Evolutionary conservation across 768 basidiomycete genomes (phyloP), one percentile per base, ranked within the genome.

Genomic region (Lactarius hatsudake): DNA sequence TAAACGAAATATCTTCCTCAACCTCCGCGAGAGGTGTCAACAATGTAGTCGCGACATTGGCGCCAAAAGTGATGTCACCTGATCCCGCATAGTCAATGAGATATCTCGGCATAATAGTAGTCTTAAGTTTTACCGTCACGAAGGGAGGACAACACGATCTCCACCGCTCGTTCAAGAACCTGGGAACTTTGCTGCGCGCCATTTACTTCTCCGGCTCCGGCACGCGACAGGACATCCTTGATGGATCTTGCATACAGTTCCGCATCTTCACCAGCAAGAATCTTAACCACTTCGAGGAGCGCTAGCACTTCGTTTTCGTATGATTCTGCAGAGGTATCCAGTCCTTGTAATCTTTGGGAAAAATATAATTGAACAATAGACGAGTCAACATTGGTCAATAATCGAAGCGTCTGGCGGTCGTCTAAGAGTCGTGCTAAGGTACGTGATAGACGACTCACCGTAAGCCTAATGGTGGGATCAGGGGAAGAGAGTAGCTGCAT

Each of bases 401-500:
- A 76, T 30, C 77, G 78, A 42, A 91, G 75, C 0, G 87, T 89
- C 92, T 94, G 64, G 17, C 56, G 54, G 34, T 1, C 5, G n/a
- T 36, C 36, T 61, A 57, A 64, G 28, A 56, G 66, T 59, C 23
- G 20, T 26, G 36, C 55, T 28, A 30, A 40, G 28, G 42, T 13
- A 36, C 55, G 28, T n/a, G 36, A 17, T 2, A 42, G 30, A 42
- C 26, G 60, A 64, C 80, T 64, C 71, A 89, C 92, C 80, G 81
- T 87, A 61, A 75, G 80, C 63, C 90, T 81, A 48, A 91, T 83
- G 34, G 80, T 72, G 10, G 73, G 68, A 73, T 94, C 92, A 1
- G 80, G 75, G 2, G 84, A 86, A 66, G 87, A 83, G 32, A 94
- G 77, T 18, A 89, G 76, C 66, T 81, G 82, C 86, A 94, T 89